A percentile compares a stretch with the other conserved stretches of the same genome.
These are phyloP conservation scores for Brassica rapa DNA, from an alignment of 345 rosid genomes.

Conservation along the genomic window DNA sequence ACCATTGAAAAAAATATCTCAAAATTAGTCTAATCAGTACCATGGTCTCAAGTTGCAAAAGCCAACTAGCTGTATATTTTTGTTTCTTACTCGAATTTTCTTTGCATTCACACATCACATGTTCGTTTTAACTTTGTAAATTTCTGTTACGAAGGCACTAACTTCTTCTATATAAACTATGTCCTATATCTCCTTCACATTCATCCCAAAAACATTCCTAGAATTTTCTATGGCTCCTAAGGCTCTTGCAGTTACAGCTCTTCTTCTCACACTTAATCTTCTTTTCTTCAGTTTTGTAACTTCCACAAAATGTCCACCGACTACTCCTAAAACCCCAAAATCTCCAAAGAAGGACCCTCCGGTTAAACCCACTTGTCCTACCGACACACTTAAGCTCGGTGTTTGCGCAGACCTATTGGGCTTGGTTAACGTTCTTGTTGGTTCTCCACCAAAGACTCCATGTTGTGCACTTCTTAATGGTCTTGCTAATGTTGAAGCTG, in stretches of 20 bases:
- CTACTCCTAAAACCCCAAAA: slow-evolving; percentile 40
- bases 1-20: neutral
- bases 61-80: slow-evolving; percentile 28
- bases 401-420: slow-evolving; percentile 59
- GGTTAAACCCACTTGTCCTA: slow-evolving; percentile 53
- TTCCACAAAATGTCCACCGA: slow-evolving; percentile 52
- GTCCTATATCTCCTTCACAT: slow-evolving; percentile 13
- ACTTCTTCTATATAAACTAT: slow-evolving; percentile 31
- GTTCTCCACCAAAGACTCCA: slow-evolving; percentile 61
- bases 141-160: neutral
- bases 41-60: slow-evolving; percentile 37
- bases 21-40: slow-evolving; percentile 24
- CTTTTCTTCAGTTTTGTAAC: slow-evolving; percentile 62
- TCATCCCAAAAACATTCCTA: slow-evolving; percentile 19
- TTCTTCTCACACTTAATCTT: slow-evolving; percentile 59
- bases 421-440: slow-evolving; percentile 50
- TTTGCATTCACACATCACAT: slow-evolving; percentile 32
- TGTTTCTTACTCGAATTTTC: slow-evolving; percentile 32
- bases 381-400: slow-evolving; percentile 68
- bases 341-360: slow-evolving; percentile 33
- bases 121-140: neutral
- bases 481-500: slow-evolving; percentile 71
- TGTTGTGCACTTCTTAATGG: slow-evolving; percentile 60
- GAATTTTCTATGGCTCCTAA: slow-evolving; percentile 33
- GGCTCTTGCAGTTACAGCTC: slow-evolving; percentile 45